Percentiles rank a stretch among this genome's conserved stretches.
Evolutionary conservation across 73 alveolate species (phyloP).

Genomic region (Paramecium sexaurelia): DNA sequence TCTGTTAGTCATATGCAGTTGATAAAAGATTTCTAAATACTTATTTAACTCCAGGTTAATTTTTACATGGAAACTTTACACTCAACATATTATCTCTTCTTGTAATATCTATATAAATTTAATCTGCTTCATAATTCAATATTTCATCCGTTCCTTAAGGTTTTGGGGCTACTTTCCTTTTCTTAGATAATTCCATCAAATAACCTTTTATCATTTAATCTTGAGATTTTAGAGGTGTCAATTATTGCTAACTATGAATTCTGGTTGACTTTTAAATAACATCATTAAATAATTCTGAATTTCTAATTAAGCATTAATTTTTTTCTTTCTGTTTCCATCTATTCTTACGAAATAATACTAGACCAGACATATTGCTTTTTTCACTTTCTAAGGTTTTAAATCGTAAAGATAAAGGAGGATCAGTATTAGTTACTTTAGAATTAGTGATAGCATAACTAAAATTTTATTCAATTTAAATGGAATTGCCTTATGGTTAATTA

Average conservation of each 20-base stretch:
- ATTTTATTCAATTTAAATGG: constrained; percentile 9
- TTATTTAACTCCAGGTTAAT: background rate
- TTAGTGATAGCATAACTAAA: background rate
- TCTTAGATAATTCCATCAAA: background rate
- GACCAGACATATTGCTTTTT: background rate
- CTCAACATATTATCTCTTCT: constrained; percentile 28
- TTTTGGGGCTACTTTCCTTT: background rate
- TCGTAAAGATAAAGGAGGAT: background rate
- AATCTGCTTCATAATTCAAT: background rate
- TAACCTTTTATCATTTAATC: background rate
- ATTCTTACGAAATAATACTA: background rate
- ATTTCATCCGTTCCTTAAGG: constrained; percentile 41
- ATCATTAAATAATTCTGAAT: background rate
- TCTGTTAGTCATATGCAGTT: background rate
- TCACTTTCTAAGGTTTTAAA: constrained; percentile 18
- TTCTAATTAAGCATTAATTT: background rate
- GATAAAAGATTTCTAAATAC: background rate
- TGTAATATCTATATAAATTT: background rate
- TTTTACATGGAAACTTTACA: background rate
- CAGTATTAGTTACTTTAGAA: background rate
- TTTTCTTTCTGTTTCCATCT: constrained; percentile 3
- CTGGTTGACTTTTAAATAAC: background rate
- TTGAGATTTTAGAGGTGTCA: background rate
- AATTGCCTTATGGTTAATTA: background rate
- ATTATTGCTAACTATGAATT: background rate